Evolutionary conservation across 495 filamentous ascomycete species (phyloP), one percentile per base, ranked within the genome.

Genomic region (Talaromyces proteolyticus): DNA sequence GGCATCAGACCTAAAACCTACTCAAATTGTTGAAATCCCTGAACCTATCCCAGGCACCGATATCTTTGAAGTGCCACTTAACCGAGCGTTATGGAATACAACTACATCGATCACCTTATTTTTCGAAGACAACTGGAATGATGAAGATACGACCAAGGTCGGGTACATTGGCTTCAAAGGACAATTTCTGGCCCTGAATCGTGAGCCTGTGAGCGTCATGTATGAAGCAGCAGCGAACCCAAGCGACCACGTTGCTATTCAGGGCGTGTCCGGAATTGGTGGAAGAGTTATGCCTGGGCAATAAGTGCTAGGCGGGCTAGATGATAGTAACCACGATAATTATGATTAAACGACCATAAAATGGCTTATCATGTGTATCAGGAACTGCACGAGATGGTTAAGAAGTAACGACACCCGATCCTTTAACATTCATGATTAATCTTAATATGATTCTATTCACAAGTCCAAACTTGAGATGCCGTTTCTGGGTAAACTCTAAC

Each of bases 141-240:
- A 87, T 14, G 87, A 89, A 50, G 87, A 94, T 49, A 79, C 86
- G 46, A 92, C 88, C 18, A 75, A 83, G 29, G 65, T 97, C 2
- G 81, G 74, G 41, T 98, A 95, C 65, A 53, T 98, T 48, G 93
- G 89, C 0, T 96, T 98, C 72, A 90, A 88, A 66, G 93, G 93
- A 24, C 87, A 95, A 59, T 96, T 88, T 70, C 88, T 90, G 81
- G 80, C 82, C 58, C 63, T 95, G 57, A 90, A 84, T 17, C 77
- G 86, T 40, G 91, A 94, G 61, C 89, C 93, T 12, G 69, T 86
- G 4, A 87, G 85, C 51, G 87, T 96, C 54, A 55, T 95, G 42
- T 98, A 97, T 65, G 93, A 98, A 77, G 87, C 89, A 17, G 91
- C 93, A 14, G 85, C 93, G 24, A 96, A 96, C 57, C 92, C 92